These are phyloP conservation scores for Pleurotus cornucopiae DNA, from an alignment of 768 basidiomycete species.

Conservation along the genomic window DNA sequence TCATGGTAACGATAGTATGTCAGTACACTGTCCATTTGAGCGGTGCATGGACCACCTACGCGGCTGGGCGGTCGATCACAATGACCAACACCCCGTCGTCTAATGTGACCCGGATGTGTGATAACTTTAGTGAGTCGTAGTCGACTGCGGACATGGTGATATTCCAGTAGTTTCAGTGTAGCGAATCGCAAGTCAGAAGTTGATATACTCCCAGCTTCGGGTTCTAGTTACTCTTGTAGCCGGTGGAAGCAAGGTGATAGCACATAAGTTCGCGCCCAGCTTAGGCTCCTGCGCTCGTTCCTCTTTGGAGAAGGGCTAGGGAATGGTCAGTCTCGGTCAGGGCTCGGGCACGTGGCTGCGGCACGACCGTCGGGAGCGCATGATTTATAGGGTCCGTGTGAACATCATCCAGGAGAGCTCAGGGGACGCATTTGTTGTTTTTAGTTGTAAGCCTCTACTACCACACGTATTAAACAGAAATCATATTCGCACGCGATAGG, in stretches of 20 bases:
- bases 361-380: no score
- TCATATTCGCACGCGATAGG: no score
- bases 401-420: no score
- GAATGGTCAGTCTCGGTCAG: no score
- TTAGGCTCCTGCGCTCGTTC: no score
- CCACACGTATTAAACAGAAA: no score
- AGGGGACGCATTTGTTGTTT: no score
- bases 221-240: not conserved
- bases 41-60: constrained; percentile 29
- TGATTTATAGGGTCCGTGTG: no score
- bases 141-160: constrained; percentile 10
- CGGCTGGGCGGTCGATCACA: constrained; percentile 37
- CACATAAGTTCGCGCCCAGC: not conserved
- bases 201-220: not conserved
- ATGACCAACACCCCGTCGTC: constrained; percentile 42
- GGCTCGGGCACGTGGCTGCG: no score
- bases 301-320: no score
- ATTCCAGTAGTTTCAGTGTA: not conserved
- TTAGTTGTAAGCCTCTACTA: no score
- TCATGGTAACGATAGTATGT: not conserved
- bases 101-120: constrained; percentile 36
- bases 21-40: not conserved
- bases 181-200: not conserved
- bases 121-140: constrained; percentile 33
- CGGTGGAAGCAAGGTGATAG: not conserved